Evolutionary conservation across 306 rosid species (phyloP), one percentile per base, ranked within the genome.

Genomic region (Rosa multiflora): DNA sequence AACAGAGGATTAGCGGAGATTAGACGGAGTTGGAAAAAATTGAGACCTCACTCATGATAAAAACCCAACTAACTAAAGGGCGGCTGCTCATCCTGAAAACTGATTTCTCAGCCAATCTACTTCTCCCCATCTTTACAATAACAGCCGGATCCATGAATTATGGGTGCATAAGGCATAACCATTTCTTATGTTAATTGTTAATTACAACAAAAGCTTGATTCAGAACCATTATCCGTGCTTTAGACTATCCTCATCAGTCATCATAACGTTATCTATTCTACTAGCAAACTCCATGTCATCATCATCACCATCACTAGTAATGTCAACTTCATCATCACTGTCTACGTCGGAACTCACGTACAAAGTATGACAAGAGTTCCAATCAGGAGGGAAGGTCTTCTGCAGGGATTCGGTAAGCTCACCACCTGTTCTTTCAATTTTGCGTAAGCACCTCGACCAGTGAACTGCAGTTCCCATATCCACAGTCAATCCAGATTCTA

Each of bases 381-480:
- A 95, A 83, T 93, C 95, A 23, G 99, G 97, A 15, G 99, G 97
- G 80, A 95, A 95, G 78, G 98, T 95, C 84, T 87, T 95, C 77
- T 95, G 97, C 81, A 95, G 80, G 78, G 91, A 89, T 86, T 91
- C 93, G 20, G 98, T 95, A 13, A 93, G 92, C 83, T 95, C 91
- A 48, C 99, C 98, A 7, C 99, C 99, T 0, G 89, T 80, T 77
- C 94, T 85, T 84, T 95, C 99, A 53, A 95, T 95, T 85, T 87
- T 91, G 76, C 90, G 80, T 44, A 95, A 83, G 82, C 93, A 88
- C 87, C 82, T 93, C 1, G 98, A 93, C 99, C 99, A 95, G 84
- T 95, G 89, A 68, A 95, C 96, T 12, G 98, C 99, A 82, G 98
- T 95, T 74, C 98, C 99, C 98, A 95, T 93, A 80, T 95, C 99